Base-by-base conservation (phyloP, 2,329 filamentous ascomycete species). In the Tolypocladium album region DNA sequence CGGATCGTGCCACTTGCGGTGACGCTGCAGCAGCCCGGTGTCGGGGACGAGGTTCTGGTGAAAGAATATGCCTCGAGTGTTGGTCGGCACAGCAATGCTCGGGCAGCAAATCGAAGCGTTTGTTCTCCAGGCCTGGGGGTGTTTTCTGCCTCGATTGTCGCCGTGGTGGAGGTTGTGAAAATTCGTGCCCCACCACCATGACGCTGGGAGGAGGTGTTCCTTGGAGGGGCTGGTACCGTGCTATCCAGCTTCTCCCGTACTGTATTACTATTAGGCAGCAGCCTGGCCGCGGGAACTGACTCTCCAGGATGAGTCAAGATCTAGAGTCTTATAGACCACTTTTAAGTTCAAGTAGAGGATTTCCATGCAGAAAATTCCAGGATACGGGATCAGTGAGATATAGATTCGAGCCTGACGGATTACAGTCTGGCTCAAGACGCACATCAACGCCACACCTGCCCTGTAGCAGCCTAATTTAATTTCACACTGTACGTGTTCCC, bases 151-250 rank as follows among this genome's bases (percentile, higher is more conserved):
- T 63, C 58, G 62, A 42, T 57, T 58, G 38, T 60, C 55, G 58
- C 59, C 50, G 67, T 67, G 67, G 64, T 67, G 67, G 64, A 67
- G 70, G 67, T 68, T 70, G 69, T 71, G 70, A 74, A 75, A 75
- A 73, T 74, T 75, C 68, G 62, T 67, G 70, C 73, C 74, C 74
- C 74, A 74, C 74, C 74, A 74, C 64, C 63, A 72, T 72, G 71
- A 73, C 68, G 68, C 66, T 64, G 67, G 67, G 64, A 63, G 59
- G 61, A 61, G 55, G 57, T 22, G 47, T 55, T 59, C 55, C 57
- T 58, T 68, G 66, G 67, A 69, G 67, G 68, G 68, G 68, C 61
- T 63, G 12, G 20, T 39, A 64, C 62, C 56, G 62, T 64, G 55
- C 13, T 12, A n/a, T 13, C 27, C 20, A 9, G 0, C 20, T n/a